Conservation (phyloP, 139 green algal genomes). For the Edaphochlamys debaryana region DNA sequence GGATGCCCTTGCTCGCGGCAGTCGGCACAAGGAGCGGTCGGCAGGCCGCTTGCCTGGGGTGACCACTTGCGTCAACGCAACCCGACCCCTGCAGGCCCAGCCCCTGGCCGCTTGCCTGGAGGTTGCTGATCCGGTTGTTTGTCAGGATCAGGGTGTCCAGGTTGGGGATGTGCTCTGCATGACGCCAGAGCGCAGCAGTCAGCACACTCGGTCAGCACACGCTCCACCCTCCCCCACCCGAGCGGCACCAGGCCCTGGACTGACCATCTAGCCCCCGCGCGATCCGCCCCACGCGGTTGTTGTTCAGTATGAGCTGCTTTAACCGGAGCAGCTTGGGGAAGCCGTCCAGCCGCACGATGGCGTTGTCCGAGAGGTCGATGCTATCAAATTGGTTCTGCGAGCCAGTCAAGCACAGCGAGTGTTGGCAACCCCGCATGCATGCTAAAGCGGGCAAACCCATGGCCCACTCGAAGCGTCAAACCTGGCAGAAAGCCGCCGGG, state of each 20-base stretch:
- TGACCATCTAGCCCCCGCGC: constrained; percentile 74
- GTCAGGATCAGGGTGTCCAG: constrained; percentile 91
- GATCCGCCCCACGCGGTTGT: constrained; percentile 93
- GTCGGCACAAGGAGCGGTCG: too few species aligned
- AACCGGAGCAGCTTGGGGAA: constrained; percentile 91
- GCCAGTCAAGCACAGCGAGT: not conserved
- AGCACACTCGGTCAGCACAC: too few species aligned
- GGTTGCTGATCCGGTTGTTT: constrained; percentile 92
- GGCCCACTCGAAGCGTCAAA: too few species aligned
- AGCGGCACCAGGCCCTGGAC: not conserved
- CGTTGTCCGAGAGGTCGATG: constrained; percentile 98
- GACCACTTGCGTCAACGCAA: too few species aligned
- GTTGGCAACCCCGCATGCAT: not conserved
- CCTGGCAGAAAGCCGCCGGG: too few species aligned
- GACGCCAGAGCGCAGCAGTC: too few species aligned
- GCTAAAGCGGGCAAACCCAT: too few species aligned
- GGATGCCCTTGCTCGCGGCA: too few species aligned
- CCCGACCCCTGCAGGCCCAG: too few species aligned
- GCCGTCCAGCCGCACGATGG: constrained; percentile 93
- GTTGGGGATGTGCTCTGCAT: constrained; percentile 68
- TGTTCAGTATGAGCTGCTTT: constrained; percentile 88
- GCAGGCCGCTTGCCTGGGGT: too few species aligned
- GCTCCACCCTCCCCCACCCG: not conserved
- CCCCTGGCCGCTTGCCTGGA: constrained; percentile 85
- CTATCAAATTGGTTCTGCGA: constrained; percentile 97